Evolutionary conservation across 805 yeast species (phyloP), one percentile per base, ranked within the genome.

Genomic region (Nakazawaea molendinolei): DNA sequence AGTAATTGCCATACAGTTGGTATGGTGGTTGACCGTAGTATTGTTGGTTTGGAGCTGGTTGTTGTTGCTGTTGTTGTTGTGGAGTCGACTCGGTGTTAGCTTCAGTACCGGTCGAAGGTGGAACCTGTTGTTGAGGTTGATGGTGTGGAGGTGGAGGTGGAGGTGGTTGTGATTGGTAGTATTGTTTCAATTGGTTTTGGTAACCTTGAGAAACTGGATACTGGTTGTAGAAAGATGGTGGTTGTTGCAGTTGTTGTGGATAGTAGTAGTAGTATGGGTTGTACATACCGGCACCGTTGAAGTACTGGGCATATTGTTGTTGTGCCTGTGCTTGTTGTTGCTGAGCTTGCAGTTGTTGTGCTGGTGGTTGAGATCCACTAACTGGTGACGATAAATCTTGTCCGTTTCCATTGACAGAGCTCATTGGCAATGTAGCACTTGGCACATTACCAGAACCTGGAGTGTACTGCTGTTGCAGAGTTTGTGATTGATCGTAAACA

Each of bases 41-140:
- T 20, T 33, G 22, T 9, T 14, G 27, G 10, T 22, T 22, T 22
- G 23, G 8, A 10, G 23, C 23, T 22, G 8, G 23, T 34, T 36
- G 41, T 33, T 25, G 33, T 28, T 40, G 40, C 34, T 33, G 41
- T 27, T 41, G 36, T 37, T 39, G 55, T 19, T 46, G 45, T 38
- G 49, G 55, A 41, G 36, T 43, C 43, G 48, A 45, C 49, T 47
- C 45, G 44, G 45, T 46, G 42, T 47, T 49, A 21, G 42, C 41
- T 35, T 38, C 47, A 43, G 49, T 40, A 28, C 48, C 52, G n/a
- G n/a, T n/a, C n/a, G n/a, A 8, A 7, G 9, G 23, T 5, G 21
- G n/a, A 7, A 7, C n/a, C 8, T 27, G 29, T 12, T 17, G 23
- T 25, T 25, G 30, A 13, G 26, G 36, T 13, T 25, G 36, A 19